These are phyloP conservation scores for Emericellopsis terricola DNA, from an alignment of 495 filamentous ascomycete species.

Conservation along the genomic window DNA sequence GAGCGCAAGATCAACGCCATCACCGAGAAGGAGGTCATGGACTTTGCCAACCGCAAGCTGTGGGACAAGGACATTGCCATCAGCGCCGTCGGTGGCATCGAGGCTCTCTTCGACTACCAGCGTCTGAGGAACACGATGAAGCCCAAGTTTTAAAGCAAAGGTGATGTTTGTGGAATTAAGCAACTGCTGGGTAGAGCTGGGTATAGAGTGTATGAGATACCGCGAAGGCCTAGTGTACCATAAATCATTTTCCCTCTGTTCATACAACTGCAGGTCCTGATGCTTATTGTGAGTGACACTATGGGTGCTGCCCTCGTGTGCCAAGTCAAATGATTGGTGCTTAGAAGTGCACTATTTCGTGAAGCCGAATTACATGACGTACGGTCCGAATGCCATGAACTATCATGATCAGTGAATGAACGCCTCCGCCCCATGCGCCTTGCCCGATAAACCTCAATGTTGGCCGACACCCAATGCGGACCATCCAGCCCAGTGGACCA, in stretches of 20 bases:
- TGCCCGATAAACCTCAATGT: too few species aligned
- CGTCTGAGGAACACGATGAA: constrained; percentile 77
- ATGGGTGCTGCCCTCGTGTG: too few species aligned
- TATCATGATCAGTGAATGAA: too few species aligned
- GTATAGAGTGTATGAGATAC: constrained; percentile 6
- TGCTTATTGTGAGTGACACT: too few species aligned
- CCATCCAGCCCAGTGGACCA: too few species aligned
- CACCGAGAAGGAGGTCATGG: constrained; percentile 93
- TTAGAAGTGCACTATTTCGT: too few species aligned
- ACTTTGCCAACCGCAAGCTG: constrained; percentile 73
- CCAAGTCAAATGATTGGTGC: too few species aligned
- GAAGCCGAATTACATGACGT: too few species aligned
- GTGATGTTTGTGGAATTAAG: background rate
- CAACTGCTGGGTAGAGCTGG: constrained; percentile 1
- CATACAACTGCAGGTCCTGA: too few species aligned
- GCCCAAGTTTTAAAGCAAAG: constrained; percentile 4
- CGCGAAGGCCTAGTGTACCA: constrained; percentile 3
- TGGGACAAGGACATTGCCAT: constrained; percentile 97
- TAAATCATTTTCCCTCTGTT: constrained; percentile 3
- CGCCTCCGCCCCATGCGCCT: too few species aligned
- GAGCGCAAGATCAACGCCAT: constrained; percentile 75
- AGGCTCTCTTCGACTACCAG: constrained; percentile 81
- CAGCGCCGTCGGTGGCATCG: constrained; percentile 78
- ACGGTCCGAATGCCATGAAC: too few species aligned
- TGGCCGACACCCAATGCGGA: too few species aligned